phyloP scores from a whole-genome alignment of 495 filamentous ascomycete species.

The Diplogelasinospora grovesii region DNA sequence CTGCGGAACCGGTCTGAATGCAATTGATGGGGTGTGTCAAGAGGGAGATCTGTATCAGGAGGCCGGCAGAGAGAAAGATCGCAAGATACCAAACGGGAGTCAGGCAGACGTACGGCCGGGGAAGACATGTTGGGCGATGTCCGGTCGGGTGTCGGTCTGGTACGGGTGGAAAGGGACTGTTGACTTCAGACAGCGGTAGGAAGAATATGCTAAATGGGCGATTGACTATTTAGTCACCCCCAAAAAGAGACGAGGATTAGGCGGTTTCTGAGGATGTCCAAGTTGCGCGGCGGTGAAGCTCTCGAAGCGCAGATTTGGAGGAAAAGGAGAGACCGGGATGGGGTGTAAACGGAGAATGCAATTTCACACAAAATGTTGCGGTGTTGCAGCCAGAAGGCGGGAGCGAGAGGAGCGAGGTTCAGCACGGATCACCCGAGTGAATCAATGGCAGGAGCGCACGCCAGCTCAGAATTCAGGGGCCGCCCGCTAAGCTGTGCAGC shows the following conservation, averaged over 20 bases:
- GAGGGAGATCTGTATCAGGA: neutral
- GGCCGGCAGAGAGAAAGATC: neutral
- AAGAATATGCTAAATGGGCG: constrained; percentile 18
- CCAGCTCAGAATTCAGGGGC: constrained; percentile 23
- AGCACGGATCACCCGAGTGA: constrained; percentile 20
- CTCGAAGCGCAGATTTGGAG: constrained; percentile 19
- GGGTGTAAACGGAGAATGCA: constrained; percentile 28
- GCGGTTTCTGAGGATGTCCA: constrained; percentile 8
- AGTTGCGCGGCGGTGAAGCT: constrained; percentile 14
- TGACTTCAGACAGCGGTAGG: constrained; percentile 11
- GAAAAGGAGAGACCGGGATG: constrained; percentile 28
- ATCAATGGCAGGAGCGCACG: constrained; percentile 11
- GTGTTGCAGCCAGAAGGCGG: constrained; percentile 24
- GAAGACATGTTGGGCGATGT: constrained; percentile 26
- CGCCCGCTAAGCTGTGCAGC: constrained; percentile 11
- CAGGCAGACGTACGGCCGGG: constrained; percentile 26
- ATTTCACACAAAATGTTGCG: constrained; percentile 36
- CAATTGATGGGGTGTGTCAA: constrained; percentile 10
- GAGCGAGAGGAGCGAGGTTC: constrained; percentile 7
- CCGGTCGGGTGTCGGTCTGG: constrained; percentile 11
- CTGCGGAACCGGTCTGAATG: constrained; percentile 1
- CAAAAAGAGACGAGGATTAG: constrained; percentile 12
- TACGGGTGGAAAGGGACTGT: constrained; percentile 20
- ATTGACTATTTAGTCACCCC: constrained; percentile 23
- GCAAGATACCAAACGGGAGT: constrained; percentile 1